phyloP scores from a whole-genome alignment of 139 green algal species.

The Tetradesmus lagerheimii region DNA sequence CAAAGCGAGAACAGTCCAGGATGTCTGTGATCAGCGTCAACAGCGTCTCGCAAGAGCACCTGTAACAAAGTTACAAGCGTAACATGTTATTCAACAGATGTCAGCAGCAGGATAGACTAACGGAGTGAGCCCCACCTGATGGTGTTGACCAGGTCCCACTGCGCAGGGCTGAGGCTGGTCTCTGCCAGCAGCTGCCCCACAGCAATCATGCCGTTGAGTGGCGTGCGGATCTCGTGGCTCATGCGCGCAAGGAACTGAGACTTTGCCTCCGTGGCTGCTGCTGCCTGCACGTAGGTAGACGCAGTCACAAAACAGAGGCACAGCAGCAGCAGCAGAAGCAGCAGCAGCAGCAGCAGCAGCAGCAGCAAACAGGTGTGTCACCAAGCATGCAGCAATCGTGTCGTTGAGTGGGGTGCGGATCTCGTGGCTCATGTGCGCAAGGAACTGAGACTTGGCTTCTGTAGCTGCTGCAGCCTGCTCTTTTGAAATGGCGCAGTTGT shows the following conservation, averaged over 20 bases:
- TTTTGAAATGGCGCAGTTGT: no score
- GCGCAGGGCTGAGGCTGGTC: conserved; percentile 72
- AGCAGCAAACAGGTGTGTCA: conserved; percentile 49
- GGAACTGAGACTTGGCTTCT: conserved; percentile 93
- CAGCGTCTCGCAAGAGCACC: conserved; percentile 85
- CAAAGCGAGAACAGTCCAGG: conserved; percentile 91
- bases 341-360: neutral
- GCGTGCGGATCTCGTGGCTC: conserved; percentile 96
- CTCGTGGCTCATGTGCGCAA: conserved; percentile 95
- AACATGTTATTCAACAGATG: neutral
- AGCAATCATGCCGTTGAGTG: conserved; percentile 96
- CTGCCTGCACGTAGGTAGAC: neutral
- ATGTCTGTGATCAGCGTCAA: conserved; percentile 94
- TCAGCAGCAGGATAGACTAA: no score
- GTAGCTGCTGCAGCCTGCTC: conserved; percentile 57
- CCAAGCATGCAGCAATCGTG: no score
- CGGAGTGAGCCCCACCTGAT: conserved; percentile 35
- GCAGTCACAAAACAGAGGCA: conserved; percentile 59
- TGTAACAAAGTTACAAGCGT: neutral
- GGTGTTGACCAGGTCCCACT: conserved; percentile 80
- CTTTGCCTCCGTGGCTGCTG: conserved; percentile 86
- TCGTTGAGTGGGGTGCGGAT: conserved; percentile 94
- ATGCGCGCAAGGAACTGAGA: conserved; percentile 94
- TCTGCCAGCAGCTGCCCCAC: conserved; percentile 89
- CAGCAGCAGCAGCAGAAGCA: neutral